phyloP scores from a whole-genome alignment of 208 protist species.

The Trypanosoma boissoni region DNA sequence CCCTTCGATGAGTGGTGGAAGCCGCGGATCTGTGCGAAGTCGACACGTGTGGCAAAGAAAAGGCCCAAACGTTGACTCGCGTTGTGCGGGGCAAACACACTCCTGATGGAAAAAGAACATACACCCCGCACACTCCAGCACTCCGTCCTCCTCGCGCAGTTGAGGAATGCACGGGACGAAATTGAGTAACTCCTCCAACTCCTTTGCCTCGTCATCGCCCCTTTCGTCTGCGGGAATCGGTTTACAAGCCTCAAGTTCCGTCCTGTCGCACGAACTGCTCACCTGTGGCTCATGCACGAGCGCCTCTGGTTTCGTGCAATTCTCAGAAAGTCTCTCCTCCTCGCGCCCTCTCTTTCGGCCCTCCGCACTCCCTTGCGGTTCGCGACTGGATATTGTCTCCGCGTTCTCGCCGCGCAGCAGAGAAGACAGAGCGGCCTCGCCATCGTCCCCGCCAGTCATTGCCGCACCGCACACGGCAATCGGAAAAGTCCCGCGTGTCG shows the following conservation, averaged over 20 bases:
- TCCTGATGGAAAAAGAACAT: conserved; percentile 72
- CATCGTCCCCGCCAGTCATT: conserved; percentile 11
- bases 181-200: conserved; percentile 25
- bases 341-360: no score
- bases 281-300: no score
- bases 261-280: no score
- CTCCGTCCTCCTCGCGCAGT: conserved; percentile 58
- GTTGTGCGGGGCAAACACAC: conserved; percentile 68
- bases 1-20: conserved; percentile 4
- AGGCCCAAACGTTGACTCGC: conserved; percentile 33
- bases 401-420: conserved; percentile 15
- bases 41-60: conserved; percentile 82
- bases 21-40: conserved; percentile 16
- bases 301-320: no score
- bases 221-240: background rate
- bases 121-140: conserved; percentile 75
- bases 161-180: conserved; percentile 30
- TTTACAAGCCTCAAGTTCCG: no score
- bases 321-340: no score
- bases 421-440: conserved; percentile 6
- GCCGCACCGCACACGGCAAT: conserved; percentile 23
- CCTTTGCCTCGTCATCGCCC: background rate
- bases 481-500: conserved; percentile 7
- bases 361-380: no score
- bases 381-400: no score